Conservation (phyloP, 352 stramenopile genomes). For the Phytophthora aleatoria region DNA sequence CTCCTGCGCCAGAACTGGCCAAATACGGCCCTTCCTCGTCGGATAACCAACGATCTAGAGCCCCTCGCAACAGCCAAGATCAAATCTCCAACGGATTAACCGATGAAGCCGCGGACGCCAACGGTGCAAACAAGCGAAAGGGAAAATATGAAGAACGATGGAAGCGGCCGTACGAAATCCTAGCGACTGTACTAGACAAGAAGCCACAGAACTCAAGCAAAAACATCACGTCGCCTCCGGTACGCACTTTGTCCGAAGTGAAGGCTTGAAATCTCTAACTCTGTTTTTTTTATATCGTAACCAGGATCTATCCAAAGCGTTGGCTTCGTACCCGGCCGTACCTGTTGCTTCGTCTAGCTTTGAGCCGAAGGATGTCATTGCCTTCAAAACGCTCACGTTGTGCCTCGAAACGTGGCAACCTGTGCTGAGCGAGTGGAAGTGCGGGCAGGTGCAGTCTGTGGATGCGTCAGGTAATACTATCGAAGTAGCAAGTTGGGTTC, state of each 20-base stretch:
- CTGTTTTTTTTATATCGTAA: conserved; percentile 12
- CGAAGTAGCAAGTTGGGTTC: conserved; percentile 26
- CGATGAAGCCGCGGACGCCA: background rate
- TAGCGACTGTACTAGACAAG: conserved; percentile 62
- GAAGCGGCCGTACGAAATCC: conserved; percentile 82
- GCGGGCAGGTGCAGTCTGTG: conserved; percentile 42
- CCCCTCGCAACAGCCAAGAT: background rate
- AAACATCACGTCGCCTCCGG: conserved; percentile 3
- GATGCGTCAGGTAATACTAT: conserved; percentile 16
- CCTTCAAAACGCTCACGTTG: conserved; percentile 77
- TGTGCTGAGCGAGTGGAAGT: conserved; percentile 69
- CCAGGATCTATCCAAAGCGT: conserved; percentile 34
- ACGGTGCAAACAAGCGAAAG: conserved; percentile 16
- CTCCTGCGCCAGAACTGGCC: conserved; percentile 35
- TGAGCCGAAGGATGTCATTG: conserved; percentile 55
- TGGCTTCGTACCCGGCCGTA: conserved; percentile 38
- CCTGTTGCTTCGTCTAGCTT: conserved; percentile 23
- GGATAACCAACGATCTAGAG: conserved; percentile 3
- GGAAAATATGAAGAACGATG: conserved; percentile 59
- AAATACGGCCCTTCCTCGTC: conserved; percentile 62
- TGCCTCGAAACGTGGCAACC: conserved; percentile 84
- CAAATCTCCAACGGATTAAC: background rate
- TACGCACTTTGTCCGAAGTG: conserved; percentile 11
- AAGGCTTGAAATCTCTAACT: background rate
- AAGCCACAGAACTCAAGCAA: conserved; percentile 4